Evolutionary conservation across 2,329 filamentous ascomycete genomes (phyloP), one percentile per base, ranked within the genome.

Genomic region (Elsinoe fawcettii): DNA sequence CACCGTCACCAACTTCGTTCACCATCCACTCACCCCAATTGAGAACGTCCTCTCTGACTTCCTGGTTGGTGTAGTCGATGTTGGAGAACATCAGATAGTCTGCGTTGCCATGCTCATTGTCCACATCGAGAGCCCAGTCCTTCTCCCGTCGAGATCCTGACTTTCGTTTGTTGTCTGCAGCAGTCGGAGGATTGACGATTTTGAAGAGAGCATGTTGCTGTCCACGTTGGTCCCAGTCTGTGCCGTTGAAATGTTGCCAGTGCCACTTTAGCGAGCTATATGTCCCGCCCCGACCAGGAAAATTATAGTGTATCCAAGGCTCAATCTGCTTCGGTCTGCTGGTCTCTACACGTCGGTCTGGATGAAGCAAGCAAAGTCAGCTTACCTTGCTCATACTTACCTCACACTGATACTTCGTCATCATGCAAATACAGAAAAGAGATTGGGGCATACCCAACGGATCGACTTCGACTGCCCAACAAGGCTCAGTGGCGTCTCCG

Each of bases 41-140:
- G 56, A 84, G 73, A 3, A 88, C 77, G 61, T 89, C 86, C 3
- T 77, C 69, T 32, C 77, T 74, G 8, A 88, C 85, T 62, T 87
- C 85, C 0, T 76, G 75, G 58, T 86, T 78, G 2, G 73, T 70
- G 66, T 86, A 85, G 68, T 88, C 85, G 37, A 89, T 68, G 67
- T 89, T 82, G 5, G 83, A 81, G 63, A 87, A 88, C 83, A 89
- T 87, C 14, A 88, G 76, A 65, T 83, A 88, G 67, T 85, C 82
- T 41, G 71, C 73, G 64, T 89, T 89, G 6, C 86, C 86, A 61
- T 82, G 78, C 67, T 86, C 75, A 18, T 79, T 76, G 25, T 82
- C 82, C 2, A 85, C 84, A 12, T 78, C 77, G 0, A 77, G 65
- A 2, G 81, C 80, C 85, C 85, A 88, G 36, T 77, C 76, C 64